These are phyloP conservation scores for Polyplosphaeria fusca DNA, from an alignment of 495 filamentous ascomycete genomes.

Conservation along the genomic window DNA sequence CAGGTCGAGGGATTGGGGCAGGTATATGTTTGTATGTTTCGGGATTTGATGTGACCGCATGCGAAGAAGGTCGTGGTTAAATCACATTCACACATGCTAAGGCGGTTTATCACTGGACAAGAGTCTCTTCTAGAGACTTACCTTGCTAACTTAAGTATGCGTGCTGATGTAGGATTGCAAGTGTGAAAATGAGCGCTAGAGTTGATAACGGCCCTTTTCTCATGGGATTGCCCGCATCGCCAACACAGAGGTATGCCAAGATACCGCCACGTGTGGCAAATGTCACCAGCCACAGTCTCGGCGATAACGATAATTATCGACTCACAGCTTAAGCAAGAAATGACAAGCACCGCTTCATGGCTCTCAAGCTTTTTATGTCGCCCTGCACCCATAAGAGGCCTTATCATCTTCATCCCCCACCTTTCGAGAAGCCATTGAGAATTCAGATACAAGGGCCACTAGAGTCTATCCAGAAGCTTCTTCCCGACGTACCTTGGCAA, in stretches of 20 bases:
- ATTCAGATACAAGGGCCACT: constrained; percentile 28
- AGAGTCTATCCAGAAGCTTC: constrained; percentile 26
- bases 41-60: constrained; percentile 16
- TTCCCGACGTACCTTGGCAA: constrained; percentile 17
- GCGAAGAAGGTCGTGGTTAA: constrained; percentile 15
- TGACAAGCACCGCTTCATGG: constrained; percentile 21
- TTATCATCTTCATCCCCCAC: constrained; percentile 14
- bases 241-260: not conserved
- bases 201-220: not conserved
- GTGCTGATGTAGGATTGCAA: not conserved
- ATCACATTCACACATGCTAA: constrained; percentile 14
- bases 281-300: constrained; percentile 19
- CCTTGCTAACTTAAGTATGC: not conserved
- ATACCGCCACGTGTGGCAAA: constrained; percentile 12
- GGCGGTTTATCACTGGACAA: constrained; percentile 6
- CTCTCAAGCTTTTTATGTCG: constrained; percentile 24
- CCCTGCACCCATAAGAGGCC: constrained; percentile 19
- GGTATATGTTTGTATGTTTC: constrained; percentile 7
- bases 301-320: constrained; percentile 2
- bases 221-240: not conserved
- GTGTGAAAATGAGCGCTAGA: constrained; percentile 6
- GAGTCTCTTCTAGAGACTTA: constrained; percentile 3
- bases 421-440: constrained; percentile 15
- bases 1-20: constrained; percentile 8
- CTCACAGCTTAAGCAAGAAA: constrained; percentile 10